Evolutionary conservation across 228 moss, liverwort and hornwort species (phyloP), one percentile per base, ranked within the genome.

Genomic region (Sphagnum fallax): DNA sequence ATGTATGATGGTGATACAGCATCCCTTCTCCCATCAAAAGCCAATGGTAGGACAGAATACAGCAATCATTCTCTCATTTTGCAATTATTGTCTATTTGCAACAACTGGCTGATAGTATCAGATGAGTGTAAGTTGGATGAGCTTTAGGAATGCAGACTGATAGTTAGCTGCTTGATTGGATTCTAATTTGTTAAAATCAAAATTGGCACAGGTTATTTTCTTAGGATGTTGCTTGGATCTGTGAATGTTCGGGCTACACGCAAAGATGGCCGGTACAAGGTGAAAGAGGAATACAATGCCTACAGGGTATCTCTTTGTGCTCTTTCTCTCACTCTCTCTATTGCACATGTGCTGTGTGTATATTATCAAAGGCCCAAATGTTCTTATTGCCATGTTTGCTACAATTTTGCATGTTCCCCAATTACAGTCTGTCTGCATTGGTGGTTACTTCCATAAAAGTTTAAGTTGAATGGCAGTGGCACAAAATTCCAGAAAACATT

Each of bases 221-320:
- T 98, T 47, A 83, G 83, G 50, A 76, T 90, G 78, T 74, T 98
- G 67, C 87, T 98, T 74, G 98, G 98, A 49, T 92, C 94, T 69
- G 92, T 92, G 60, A 94, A 98, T 87, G 98, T 98, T 49, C 87
- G 98, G 65, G 93, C 98, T 5, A 63, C 98, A 7, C 84, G 89
- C 60, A 98, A 77, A 71, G 94, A 98, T 58, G 81, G 88, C 72
- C 85, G 94, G 55, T 92, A 90, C 60, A 92, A 98, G 86, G 93
- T 98, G 66, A 98, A 98, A 76, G 92, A 98, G 68, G 98, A 98
- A 62, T 98, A 98, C 77, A 98, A 98, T 75, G 69, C 92, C 16
- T 98, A 90, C 78, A 85, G 98, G 89, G 98, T 98, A 75, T 70
- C 32, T 32, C 32, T 32, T 32, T 32, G 81, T 73, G 13, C 52